Evolutionary conservation across 768 basidiomycete species (phyloP).

Genomic region (Rhodosporidiobolus sp.): DNA sequence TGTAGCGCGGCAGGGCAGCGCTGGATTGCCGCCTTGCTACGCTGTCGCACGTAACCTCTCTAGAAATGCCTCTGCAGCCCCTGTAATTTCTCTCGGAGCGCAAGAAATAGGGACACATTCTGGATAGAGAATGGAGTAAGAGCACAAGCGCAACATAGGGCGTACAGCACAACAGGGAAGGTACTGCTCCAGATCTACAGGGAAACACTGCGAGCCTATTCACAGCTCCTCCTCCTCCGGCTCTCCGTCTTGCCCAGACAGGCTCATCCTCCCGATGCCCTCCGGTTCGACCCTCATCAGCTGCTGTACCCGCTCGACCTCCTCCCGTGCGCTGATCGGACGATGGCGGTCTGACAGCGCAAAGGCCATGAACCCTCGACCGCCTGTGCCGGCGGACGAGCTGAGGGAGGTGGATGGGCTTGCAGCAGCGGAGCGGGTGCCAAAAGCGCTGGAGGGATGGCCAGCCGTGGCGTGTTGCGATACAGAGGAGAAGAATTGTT

Average conservation of each 20-base stretch:
- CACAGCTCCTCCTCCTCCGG: conserved; percentile 13
- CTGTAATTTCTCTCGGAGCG: too few relatives aligned
- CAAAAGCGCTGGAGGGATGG: background rate
- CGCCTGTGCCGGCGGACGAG: conserved; percentile 1
- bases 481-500: conserved; percentile 16
- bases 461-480: background rate
- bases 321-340: background rate
- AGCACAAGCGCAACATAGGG: too few relatives aligned
- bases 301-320: background rate
- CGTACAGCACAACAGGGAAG: too few relatives aligned
- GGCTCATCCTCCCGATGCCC: conserved; percentile 21
- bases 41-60: too few relatives aligned
- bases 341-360: conserved; percentile 13
- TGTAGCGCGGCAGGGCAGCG: too few relatives aligned
- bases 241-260: background rate
- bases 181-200: too few relatives aligned
- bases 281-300: conserved; percentile 4
- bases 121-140: too few relatives aligned
- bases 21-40: too few relatives aligned
- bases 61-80: too few relatives aligned
- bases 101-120: too few relatives aligned
- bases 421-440: conserved; percentile 1
- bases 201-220: too few relatives aligned
- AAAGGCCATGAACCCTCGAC: background rate
- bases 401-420: conserved; percentile 4